Evolutionary conservation across 2,329 filamentous ascomycete genomes (phyloP), one percentile per base, ranked within the genome.

Genomic region (Septoria petroselini): DNA sequence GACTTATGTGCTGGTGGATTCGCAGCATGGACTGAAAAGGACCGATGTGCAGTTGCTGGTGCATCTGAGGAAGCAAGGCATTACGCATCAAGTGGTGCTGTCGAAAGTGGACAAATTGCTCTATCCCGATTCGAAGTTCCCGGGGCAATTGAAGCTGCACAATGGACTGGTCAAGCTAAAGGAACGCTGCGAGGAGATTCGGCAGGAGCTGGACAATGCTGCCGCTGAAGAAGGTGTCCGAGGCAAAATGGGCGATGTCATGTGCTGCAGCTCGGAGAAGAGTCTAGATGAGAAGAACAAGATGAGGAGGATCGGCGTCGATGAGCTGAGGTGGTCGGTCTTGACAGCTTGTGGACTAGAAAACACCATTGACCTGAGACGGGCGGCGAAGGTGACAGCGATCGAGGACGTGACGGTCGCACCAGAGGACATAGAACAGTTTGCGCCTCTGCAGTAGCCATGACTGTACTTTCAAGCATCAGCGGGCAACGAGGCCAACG

Each of bases 51-150:
- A 77, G 31, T 70, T 87, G 15, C 69, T 88, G 6, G 68, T 72
- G 4, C 66, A 81, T 17, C 73, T 88, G 40, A 71, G 77, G 12
- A 58, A 75, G 38, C 71, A 75, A n/a, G 76, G 76, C 1, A 76
- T 86, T 12, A 73, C 79, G 0, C 81, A 83, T 63, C 83, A 87
- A 63, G 70, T 88, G 12, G 71, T 88, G 12, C 62, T 87, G n/a
- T 79, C 77, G 5, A 88, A 88, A 64, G 74, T 79, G 5, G 84
- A 88, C 62, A 77, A 77, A 52, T 53, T 83, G 11, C 59, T 83
- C 4, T 63, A 58, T 50, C 60, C 64, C 3, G 50, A 53, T 12
- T 23, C 61, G n/a, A 68, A 63, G 33, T 38, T 39, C 23, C 60
- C 34, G 51, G 62, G 31, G 57, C 49, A 51, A 45, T 44, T 44